Evolutionary conservation across 441 rosid species (phyloP).

Genomic region (Jatropha multifida): DNA sequence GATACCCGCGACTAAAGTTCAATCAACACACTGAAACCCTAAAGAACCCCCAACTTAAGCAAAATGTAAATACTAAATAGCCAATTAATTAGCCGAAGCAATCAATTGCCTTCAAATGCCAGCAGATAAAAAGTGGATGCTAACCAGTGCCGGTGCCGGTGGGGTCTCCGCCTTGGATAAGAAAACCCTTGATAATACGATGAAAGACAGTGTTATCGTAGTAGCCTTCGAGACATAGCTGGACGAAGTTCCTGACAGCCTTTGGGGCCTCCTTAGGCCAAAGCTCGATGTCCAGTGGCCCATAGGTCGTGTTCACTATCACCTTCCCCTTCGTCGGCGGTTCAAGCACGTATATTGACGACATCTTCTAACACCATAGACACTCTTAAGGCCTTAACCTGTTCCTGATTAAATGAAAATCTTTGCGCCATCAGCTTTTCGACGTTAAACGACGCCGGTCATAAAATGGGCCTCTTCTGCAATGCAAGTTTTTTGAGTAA

Average conservation of each 20-base stretch:
- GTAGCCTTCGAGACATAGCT: slow-evolving; percentile 90
- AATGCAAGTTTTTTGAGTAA: too few species aligned
- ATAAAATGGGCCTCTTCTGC: neutral
- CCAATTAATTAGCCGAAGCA: neutral
- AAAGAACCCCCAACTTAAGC: neutral
- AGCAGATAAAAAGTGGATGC: neutral
- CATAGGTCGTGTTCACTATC: slow-evolving; percentile 68
- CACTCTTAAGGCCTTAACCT: neutral
- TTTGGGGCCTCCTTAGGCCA: slow-evolving; percentile 97
- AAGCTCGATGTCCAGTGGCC: slow-evolving; percentile 85
- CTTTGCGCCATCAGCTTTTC: neutral
- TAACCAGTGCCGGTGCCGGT: slow-evolving; percentile 84
- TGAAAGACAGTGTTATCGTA: slow-evolving; percentile 82
- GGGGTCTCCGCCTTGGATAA: slow-evolving; percentile 89
- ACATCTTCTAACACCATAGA: slow-evolving; percentile 40
- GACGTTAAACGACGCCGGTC: neutral
- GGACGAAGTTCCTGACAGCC: slow-evolving; percentile 89
- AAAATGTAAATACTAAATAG: neutral
- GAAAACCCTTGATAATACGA: slow-evolving; percentile 87
- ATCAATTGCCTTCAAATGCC: neutral
- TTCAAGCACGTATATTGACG: slow-evolving; percentile 79
- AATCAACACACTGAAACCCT: neutral
- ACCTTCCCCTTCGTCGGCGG: slow-evolving; percentile 96
- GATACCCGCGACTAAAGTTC: neutral
- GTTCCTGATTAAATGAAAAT: neutral